These are phyloP conservation scores for Paracorniculantispora psalliotae DNA, from an alignment of 2,329 filamentous ascomycete genomes.

Conservation along the genomic window DNA sequence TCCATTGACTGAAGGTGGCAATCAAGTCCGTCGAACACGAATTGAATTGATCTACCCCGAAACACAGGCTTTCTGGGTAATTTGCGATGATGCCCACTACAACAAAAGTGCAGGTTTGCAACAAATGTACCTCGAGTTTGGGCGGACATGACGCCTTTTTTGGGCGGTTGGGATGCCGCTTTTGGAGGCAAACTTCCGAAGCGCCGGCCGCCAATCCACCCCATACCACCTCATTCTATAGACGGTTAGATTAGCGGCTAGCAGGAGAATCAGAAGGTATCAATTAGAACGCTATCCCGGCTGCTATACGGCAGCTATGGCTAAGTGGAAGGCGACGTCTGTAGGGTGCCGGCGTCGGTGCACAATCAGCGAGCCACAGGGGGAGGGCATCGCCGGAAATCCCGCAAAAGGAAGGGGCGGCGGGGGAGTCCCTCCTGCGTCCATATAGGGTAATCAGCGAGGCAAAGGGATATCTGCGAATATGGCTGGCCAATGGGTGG, in stretches of 20 bases:
- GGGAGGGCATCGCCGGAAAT: neutral
- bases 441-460: neutral
- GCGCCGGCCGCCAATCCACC: slow-evolving; percentile 1
- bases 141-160: slow-evolving; percentile 7
- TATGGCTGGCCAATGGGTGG: neutral
- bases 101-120: slow-evolving; percentile 10
- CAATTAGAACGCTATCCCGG: neutral
- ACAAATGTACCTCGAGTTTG: slow-evolving; percentile 8
- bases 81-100: too few relatives aligned
- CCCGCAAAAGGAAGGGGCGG: neutral
- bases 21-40: too few relatives aligned
- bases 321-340: neutral
- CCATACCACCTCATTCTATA: neutral
- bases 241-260: neutral
- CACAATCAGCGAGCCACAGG: neutral
- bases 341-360: neutral
- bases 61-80: too few relatives aligned
- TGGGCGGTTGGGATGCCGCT: slow-evolving; percentile 10
- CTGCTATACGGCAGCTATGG: neutral
- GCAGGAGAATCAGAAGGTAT: neutral
- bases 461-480: neutral
- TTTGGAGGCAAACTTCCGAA: slow-evolving; percentile 12
- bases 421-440: neutral
- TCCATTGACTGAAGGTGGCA: too few relatives aligned
- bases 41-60: too few relatives aligned